Conservation (phyloP, 352 stramenopile genomes). For the Phytophthora lateralis region DNA sequence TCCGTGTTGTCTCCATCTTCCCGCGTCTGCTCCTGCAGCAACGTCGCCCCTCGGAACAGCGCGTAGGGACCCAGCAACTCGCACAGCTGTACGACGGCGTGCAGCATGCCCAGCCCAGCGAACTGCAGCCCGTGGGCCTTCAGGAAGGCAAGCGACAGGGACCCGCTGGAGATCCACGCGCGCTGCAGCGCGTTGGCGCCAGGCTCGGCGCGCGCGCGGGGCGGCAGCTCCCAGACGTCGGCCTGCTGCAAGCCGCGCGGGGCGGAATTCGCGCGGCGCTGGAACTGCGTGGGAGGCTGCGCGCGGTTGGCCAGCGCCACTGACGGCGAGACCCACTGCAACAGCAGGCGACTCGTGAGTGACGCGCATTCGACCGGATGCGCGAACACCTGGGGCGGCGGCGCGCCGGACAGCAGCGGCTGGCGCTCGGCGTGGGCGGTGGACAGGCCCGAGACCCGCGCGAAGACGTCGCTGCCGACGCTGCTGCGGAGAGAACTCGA, state of each 20-base stretch:
- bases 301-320: slow-evolving; percentile 42
- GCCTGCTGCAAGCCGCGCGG: slow-evolving; percentile 46
- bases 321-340: slow-evolving; percentile 56
- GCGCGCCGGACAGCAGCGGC: slow-evolving; percentile 42
- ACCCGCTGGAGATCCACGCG: slow-evolving; percentile 63
- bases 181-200: slow-evolving; percentile 54
- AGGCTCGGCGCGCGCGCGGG: slow-evolving; percentile 44
- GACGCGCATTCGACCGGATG: slow-evolving; percentile 54
- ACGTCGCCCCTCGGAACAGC: slow-evolving; percentile 61
- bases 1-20: slow-evolving; percentile 19
- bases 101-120: slow-evolving; percentile 45
- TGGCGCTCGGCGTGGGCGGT: slow-evolving; percentile 23
- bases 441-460: slow-evolving; percentile 20
- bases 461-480: slow-evolving; percentile 19
- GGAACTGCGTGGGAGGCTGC: slow-evolving; percentile 32
- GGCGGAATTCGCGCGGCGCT: slow-evolving; percentile 34
- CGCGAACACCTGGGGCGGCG: slow-evolving; percentile 36
- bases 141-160: slow-evolving; percentile 58
- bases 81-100: slow-evolving; percentile 50
- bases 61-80: slow-evolving; percentile 66
- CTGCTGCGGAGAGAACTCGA: slow-evolving; percentile 12
- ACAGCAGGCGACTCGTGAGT: slow-evolving; percentile 42
- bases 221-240: slow-evolving; percentile 69
- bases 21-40: slow-evolving; percentile 42
- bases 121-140: slow-evolving; percentile 57